A percentile compares a stretch with the other conserved stretches of the same genome.
Evolutionary conservation across 2,329 filamentous ascomycete species (phyloP).

Genomic region (Epichloe baconii): DNA sequence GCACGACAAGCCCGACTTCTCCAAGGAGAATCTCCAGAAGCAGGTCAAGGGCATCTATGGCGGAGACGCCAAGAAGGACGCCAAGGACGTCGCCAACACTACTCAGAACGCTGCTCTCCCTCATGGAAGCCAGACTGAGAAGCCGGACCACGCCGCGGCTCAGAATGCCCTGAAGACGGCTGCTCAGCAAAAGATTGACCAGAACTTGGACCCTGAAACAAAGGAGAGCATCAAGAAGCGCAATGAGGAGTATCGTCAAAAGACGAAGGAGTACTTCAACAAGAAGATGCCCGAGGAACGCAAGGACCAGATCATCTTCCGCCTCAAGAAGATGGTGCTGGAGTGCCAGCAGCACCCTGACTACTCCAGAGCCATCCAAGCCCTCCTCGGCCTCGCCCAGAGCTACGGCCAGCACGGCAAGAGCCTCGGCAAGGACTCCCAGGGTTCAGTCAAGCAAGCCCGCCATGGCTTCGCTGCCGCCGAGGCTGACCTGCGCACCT

Average conservation of each 20-base stretch:
- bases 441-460: constrained; percentile 59
- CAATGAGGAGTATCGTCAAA: constrained; percentile 30
- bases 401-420: constrained; percentile 68
- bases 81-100: constrained; percentile 44
- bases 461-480: constrained; percentile 55
- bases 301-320: constrained; percentile 81
- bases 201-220: constrained; percentile 55
- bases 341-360: constrained; percentile 94
- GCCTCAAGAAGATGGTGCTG: constrained; percentile 92
- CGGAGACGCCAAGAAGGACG: constrained; percentile 42
- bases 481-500: constrained; percentile 63
- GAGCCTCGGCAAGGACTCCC: constrained; percentile 47
- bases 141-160: constrained; percentile 32
- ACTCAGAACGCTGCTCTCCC: constrained; percentile 40
- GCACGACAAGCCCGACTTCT: constrained; percentile 75
- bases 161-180: constrained; percentile 23
- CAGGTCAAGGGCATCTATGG: constrained; percentile 53
- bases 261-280: constrained; percentile 61
- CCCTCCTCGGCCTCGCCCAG: constrained; percentile 72
- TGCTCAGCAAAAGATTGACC: constrained; percentile 43
- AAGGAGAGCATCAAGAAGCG: constrained; percentile 32
- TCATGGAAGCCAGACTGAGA: constrained; percentile 33
- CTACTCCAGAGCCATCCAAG: constrained; percentile 84
- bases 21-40: constrained; percentile 53
- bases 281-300: constrained; percentile 87